Evolutionary conservation across 495 filamentous ascomycete genomes (phyloP).

Genomic region (Glonium stellatum): DNA sequence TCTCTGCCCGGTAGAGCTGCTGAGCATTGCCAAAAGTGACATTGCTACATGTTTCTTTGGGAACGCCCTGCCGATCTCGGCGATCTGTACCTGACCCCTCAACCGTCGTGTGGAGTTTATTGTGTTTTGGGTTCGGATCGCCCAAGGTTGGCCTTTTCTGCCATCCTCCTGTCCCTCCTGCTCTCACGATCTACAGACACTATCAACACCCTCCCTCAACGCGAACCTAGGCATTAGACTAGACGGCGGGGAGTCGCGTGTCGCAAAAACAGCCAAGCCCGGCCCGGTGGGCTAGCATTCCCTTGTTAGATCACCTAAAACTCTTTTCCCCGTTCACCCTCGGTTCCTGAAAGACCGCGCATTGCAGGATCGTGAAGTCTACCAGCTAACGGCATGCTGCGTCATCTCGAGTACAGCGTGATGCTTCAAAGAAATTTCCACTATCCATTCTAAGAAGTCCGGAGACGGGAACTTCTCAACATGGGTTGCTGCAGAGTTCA

Average conservation of each 20-base stretch:
- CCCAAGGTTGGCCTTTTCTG: background rate
- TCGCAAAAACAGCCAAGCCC: no score
- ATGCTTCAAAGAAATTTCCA: no score
- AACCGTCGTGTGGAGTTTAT: slow-evolving; percentile 3
- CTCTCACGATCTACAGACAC: no score
- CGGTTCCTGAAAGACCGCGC: no score
- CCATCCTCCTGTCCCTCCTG: background rate
- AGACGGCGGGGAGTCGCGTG: no score
- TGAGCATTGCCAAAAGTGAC: background rate
- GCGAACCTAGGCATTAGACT: no score
- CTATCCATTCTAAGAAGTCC: background rate
- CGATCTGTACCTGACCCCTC: background rate
- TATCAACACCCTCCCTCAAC: no score
- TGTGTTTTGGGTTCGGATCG: background rate
- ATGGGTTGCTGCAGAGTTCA: background rate
- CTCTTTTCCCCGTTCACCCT: background rate
- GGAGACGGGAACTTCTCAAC: background rate
- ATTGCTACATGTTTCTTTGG: background rate
- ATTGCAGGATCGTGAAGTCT: no score
- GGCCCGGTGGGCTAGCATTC: no score
- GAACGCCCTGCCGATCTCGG: background rate
- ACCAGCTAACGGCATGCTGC: no score
- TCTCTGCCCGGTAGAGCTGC: background rate
- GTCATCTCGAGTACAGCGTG: no score
- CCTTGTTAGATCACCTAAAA: background rate